Base-by-base conservation (phyloP, 2,329 filamentous ascomycete species). In the Zarea fungicola region DNA sequence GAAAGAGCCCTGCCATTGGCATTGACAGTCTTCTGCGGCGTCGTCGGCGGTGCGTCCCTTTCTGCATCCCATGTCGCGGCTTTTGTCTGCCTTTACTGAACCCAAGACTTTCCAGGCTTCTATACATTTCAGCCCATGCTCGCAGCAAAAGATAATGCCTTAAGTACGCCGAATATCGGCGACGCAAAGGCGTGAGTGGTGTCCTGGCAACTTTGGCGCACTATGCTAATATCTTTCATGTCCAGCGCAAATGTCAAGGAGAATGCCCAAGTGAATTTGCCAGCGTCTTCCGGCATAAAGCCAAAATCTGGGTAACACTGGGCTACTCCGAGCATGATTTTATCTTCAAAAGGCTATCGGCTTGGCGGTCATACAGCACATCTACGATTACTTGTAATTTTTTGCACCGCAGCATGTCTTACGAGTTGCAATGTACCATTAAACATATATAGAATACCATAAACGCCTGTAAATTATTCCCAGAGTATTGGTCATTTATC, bases 81-180 rank as follows among this genome's bases (percentile, higher is more conserved):
- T 10, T 42, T 29, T 21, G 9, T 21, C 23, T 41, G 18, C 4
- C 3, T 26, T 26, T 34, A 18, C 48, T 46, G 21, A 50, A 8
- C n/a, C 23, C n/a, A n/a, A n/a, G 3, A 19, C 28, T 11, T 6
- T 6, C 14, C 45, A 69, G 66, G 66, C 34, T 60, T 61, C 23
- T 69, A 69, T 51, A 69, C 66, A 2, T 69, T 69, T 40, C 59
- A 65, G 31, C 66, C 66, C 19, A 56, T 64, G 22, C 55, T 69
- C 45, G 61, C 59, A 2, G 57, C 58, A 5, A 42, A 46, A 21
- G 42, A 50, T n/a, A 28, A 8, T 18, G 3, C 28, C 11, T 7
- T 18, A 13, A 21, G 5, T n/a, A 6, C 8, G 16, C 6, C 19
- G 18, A 25, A 25, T 11, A 0, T 16, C 16, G 5, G 5, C 4